Conservation (phyloP, 305 asterid genomes). For the Galium porrigens region DNA sequence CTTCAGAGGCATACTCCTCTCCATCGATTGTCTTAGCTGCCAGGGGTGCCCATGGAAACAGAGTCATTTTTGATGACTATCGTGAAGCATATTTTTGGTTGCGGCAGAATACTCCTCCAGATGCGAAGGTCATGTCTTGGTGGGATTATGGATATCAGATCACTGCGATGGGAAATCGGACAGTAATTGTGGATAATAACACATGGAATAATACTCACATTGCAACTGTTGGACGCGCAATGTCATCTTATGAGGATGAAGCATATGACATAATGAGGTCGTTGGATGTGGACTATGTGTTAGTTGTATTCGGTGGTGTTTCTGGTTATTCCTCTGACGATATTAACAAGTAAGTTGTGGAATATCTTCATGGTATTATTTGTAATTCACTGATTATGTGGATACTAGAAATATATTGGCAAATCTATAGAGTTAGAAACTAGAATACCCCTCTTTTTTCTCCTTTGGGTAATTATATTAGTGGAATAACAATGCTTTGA, state of each 20-base stretch:
- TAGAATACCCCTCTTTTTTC: not conserved
- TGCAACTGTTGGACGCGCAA: slow-evolving; percentile 98
- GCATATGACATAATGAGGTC: slow-evolving; percentile 96
- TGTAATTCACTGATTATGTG: not conserved
- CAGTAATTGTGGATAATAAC: slow-evolving; percentile 93
- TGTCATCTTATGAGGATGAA: slow-evolving; percentile 93
- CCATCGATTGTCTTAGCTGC: slow-evolving; percentile 98
- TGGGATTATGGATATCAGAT: slow-evolving; percentile 25
- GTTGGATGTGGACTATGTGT: slow-evolving; percentile 79
- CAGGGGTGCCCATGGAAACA: slow-evolving; percentile 85
- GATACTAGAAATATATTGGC: not conserved
- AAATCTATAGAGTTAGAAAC: no score
- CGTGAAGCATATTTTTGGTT: slow-evolving; percentile 98
- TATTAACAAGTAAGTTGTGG: slow-evolving; percentile 75
- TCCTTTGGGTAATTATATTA: not conserved
- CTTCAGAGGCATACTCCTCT: slow-evolving; percentile 97
- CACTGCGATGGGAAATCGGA: slow-evolving; percentile 32
- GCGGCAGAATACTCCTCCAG: slow-evolving; percentile 46
- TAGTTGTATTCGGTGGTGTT: slow-evolving; percentile 96
- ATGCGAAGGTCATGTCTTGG: slow-evolving; percentile 24
- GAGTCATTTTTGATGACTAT: slow-evolving; percentile 89
- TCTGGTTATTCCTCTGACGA: slow-evolving; percentile 96
- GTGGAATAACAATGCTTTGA: not conserved
- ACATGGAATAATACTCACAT: slow-evolving; percentile 99
- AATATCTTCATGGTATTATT: slow-evolving; percentile 4